Percentiles rank a stretch among this genome's conserved stretches.
These are phyloP conservation scores for Coemansia sp. DNA, from an alignment of 192 early-diverging fungal genomes.

Conservation along the genomic window DNA sequence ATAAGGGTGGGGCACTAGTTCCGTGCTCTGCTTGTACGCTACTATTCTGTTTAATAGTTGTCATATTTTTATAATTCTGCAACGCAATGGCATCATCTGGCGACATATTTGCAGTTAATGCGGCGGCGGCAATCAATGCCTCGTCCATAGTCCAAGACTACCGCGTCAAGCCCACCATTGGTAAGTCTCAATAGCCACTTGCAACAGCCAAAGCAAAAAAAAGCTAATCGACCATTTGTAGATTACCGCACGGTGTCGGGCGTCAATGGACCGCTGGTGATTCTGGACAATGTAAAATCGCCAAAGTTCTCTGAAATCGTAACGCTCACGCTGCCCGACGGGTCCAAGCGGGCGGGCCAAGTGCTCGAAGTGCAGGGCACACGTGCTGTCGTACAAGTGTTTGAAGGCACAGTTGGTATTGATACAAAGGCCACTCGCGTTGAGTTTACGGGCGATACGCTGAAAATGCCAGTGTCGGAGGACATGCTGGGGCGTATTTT, in stretches of 20 bases:
- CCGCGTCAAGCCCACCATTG: conserved; percentile 50
- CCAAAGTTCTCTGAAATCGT: conserved; percentile 98
- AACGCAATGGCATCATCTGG: conserved; percentile 32
- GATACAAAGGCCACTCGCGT: conserved; percentile 95
- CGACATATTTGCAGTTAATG: conserved; percentile 49
- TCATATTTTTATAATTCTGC: too few species aligned
- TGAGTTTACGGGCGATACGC: conserved; percentile 93
- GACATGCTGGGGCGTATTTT: conserved; percentile 99
- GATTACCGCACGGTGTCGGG: conserved; percentile 97
- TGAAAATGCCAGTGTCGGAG: conserved; percentile 97
- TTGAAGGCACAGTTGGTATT: conserved; percentile 95
- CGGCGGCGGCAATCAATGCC: conserved; percentile 46
- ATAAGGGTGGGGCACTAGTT: too few species aligned
- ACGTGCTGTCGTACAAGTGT: conserved; percentile 95
- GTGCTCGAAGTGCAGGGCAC: conserved; percentile 97
- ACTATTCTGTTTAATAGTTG: too few species aligned
- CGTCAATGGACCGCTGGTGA: conserved; percentile 97
- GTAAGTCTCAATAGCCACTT: conserved; percentile 12
- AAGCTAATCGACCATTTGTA: conserved; percentile 23
- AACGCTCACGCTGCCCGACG: conserved; percentile 94
- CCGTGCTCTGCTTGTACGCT: too few species aligned
- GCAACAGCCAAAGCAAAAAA: too few species aligned
- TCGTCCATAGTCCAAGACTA: conserved; percentile 54
- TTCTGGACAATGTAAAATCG: conserved; percentile 98
- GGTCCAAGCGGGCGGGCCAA: conserved; percentile 90